phyloP scores from a whole-genome alignment of 441 rosid genomes.

The Croton setiger region DNA sequence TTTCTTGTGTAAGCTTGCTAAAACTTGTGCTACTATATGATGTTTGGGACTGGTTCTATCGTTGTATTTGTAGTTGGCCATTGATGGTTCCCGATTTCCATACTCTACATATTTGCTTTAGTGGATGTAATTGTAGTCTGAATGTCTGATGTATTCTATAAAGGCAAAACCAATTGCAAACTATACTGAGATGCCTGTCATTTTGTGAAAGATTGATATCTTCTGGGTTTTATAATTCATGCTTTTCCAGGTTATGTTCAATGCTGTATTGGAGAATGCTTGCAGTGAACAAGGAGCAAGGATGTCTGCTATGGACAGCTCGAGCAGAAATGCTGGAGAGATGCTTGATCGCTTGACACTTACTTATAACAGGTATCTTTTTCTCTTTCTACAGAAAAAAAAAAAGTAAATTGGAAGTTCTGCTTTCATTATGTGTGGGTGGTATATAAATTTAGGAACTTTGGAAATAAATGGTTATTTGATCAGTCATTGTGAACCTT shows the following conservation, averaged over 20 bases:
- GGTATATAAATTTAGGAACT: neutral
- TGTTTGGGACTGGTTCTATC: neutral
- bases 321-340: slow-evolving; percentile 97
- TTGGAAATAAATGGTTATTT: neutral
- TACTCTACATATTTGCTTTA: neutral
- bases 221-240: slow-evolving; percentile 8
- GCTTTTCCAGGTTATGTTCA: slow-evolving; percentile 63
- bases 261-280: slow-evolving; percentile 85
- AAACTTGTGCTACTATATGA: neutral
- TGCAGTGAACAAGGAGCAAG: slow-evolving; percentile 97
- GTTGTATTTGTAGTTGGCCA: slow-evolving; percentile 4
- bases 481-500: neutral
- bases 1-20: slow-evolving; percentile 77
- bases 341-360: slow-evolving; percentile 96
- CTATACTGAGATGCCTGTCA: neutral
- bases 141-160: too few relatives aligned
- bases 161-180: neutral
- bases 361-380: slow-evolving; percentile 72
- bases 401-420: neutral
- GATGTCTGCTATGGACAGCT: slow-evolving; percentile 99
- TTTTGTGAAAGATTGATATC: slow-evolving; percentile 7
- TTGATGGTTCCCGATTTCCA: slow-evolving; percentile 1
- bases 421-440: neutral
- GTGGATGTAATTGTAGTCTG: neutral
- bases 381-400: neutral